Conservation (phyloP, 108 stramenopile genomes). For the Nitzschia sp. region DNA sequence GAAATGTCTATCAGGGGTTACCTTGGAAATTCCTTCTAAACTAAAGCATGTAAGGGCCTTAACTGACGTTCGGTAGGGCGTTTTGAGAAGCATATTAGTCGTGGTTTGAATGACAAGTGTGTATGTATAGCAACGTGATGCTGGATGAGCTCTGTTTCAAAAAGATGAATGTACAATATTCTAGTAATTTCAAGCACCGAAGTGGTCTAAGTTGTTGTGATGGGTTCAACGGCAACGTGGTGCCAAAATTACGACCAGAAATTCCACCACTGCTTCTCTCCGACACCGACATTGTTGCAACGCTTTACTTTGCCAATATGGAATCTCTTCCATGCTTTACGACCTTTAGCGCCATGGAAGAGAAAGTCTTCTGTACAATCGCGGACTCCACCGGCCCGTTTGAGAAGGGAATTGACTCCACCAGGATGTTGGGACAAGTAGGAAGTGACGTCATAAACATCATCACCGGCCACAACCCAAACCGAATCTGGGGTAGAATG, state of each 20-base stretch:
- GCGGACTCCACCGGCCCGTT: conserved; percentile 54
- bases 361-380: conserved; percentile 73
- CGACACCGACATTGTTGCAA: conserved; percentile 8
- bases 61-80: too few relatives aligned
- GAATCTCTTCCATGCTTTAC: conserved; percentile 51
- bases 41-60: too few relatives aligned
- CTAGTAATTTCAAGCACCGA: too few relatives aligned
- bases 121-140: too few relatives aligned
- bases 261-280: conserved; percentile 37
- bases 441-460: conserved; percentile 77
- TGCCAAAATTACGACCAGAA: conserved; percentile 28
- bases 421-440: conserved; percentile 75
- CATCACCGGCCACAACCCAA: conserved; percentile 76
- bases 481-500: conserved; percentile 65
- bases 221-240: too few relatives aligned
- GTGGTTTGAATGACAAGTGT: too few relatives aligned
- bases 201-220: too few relatives aligned
- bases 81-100: too few relatives aligned
- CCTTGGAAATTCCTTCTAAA: conserved; percentile 3
- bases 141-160: too few relatives aligned
- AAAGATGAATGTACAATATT: too few relatives aligned
- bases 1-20: neutral
- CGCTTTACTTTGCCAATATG: conserved; percentile 47
- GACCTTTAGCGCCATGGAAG: conserved; percentile 65
- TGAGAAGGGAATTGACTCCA: conserved; percentile 61